phyloP scores from a whole-genome alignment of 2,329 filamentous ascomycete genomes.

The Apiospora sp. region DNA sequence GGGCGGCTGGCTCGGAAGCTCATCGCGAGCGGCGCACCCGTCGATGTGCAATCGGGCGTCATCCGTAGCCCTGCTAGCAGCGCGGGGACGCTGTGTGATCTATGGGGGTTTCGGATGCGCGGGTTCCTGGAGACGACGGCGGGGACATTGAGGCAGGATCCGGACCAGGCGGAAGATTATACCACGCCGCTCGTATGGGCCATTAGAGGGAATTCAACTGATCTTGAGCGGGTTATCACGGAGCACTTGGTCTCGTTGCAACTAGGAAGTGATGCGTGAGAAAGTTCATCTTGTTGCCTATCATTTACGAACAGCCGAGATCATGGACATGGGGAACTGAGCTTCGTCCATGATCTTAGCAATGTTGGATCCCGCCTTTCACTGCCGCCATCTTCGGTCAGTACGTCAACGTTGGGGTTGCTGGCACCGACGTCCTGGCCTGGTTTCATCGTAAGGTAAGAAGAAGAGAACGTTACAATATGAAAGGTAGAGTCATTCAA shows the following conservation, averaged over 20 bases:
- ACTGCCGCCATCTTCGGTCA: too few species aligned
- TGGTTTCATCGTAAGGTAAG: too few species aligned
- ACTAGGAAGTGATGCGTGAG: not conserved
- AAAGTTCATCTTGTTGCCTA: too few species aligned
- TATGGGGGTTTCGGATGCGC: constrained; percentile 21
- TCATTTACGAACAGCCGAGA: too few species aligned
- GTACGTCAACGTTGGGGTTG: too few species aligned
- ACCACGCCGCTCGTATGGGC: constrained; percentile 19
- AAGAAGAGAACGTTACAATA: too few species aligned
- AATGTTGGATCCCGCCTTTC: too few species aligned
- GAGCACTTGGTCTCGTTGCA: not conserved
- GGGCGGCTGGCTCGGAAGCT: constrained; percentile 6
- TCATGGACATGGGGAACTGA: too few species aligned
- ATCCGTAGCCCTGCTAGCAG: not conserved
- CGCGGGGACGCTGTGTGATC: not conserved
- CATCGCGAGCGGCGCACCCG: constrained; percentile 7
- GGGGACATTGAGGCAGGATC: not conserved
- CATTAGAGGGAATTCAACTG: not conserved
- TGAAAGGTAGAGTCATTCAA: too few species aligned
- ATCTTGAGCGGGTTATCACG: not conserved
- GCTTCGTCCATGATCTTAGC: too few species aligned
- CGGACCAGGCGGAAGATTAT: not conserved
- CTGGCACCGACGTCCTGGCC: too few species aligned
- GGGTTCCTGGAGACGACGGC: not conserved
- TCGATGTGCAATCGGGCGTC: not conserved